phyloP scores from a whole-genome alignment of 1,284 basidiomycete genomes.

The Taiwanofungus camphoratus region DNA sequence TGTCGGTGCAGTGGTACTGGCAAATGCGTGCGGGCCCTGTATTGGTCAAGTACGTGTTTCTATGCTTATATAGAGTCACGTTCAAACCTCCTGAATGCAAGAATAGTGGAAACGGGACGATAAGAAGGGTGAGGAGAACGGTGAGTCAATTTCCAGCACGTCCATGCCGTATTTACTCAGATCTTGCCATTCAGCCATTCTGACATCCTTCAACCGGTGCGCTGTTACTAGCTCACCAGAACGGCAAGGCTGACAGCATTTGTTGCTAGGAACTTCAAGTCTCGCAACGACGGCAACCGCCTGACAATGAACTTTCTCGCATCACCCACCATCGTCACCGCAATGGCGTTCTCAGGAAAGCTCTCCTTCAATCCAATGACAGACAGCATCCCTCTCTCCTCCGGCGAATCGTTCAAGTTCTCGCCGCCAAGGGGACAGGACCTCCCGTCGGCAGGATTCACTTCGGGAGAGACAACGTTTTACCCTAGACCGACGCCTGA shows the following conservation, averaged over 20 bases:
- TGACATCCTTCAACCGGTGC: constrained; percentile 94
- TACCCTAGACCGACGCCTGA: constrained; percentile 76
- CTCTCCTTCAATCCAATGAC: constrained; percentile 93
- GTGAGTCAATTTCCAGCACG: constrained; percentile 34
- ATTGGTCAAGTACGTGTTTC: constrained; percentile 78
- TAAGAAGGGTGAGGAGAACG: constrained; percentile 88
- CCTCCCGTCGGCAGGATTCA: constrained; percentile 83
- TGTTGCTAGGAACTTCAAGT: constrained; percentile 81
- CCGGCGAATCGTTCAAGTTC: constrained; percentile 84
- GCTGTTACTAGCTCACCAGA: constrained; percentile 5
- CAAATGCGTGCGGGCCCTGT: constrained; percentile 98
- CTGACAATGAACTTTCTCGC: constrained; percentile 98
- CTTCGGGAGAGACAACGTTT: constrained; percentile 72
- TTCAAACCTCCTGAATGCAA: constrained; percentile 6
- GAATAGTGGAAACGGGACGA: constrained; percentile 90
- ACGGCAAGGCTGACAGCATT: too few species aligned
- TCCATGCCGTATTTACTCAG: not conserved
- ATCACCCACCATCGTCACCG: constrained; percentile 95
- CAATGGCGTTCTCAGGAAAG: constrained; percentile 94
- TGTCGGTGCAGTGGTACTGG: constrained; percentile 89
- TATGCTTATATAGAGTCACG: constrained; percentile 1
- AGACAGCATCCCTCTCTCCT: constrained; percentile 72
- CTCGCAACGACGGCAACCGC: constrained; percentile 94
- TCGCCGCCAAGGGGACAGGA: constrained; percentile 79
- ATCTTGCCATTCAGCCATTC: constrained; percentile 59